Evolutionary conservation across 2,329 filamentous ascomycete species (phyloP).

Genomic region (Colletotrichum sp.): DNA sequence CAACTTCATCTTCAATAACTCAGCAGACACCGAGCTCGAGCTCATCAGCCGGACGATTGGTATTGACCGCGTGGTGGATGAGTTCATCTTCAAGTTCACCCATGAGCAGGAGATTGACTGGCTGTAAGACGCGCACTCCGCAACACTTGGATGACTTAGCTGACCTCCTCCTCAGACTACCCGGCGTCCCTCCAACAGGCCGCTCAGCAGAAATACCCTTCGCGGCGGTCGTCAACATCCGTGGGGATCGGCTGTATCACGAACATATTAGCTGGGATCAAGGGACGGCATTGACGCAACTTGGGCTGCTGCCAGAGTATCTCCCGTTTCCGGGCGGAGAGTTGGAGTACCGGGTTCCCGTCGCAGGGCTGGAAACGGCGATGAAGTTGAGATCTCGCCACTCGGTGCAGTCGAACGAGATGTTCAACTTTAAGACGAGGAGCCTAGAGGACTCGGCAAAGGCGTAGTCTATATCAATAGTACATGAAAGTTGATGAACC

Average conservation of each 20-base stretch:
- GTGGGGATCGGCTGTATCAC: slow-evolving; percentile 67
- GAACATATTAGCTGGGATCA: slow-evolving; percentile 75
- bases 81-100: slow-evolving; percentile 70
- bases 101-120: slow-evolving; percentile 69
- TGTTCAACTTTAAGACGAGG: slow-evolving; percentile 26
- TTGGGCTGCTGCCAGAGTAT: slow-evolving; percentile 62
- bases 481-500: not conserved
- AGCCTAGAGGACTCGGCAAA: not conserved
- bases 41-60: slow-evolving; percentile 75
- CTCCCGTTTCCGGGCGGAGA: slow-evolving; percentile 56
- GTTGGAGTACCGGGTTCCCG: slow-evolving; percentile 34
- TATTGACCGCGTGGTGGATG: slow-evolving; percentile 73
- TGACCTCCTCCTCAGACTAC: slow-evolving; percentile 36
- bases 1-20: slow-evolving; percentile 78
- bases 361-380: slow-evolving; percentile 32
- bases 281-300: slow-evolving; percentile 63
- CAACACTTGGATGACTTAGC: slow-evolving; percentile 8
- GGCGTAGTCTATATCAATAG: not conserved
- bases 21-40: slow-evolving; percentile 68
- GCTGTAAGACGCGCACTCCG: slow-evolving; percentile 56
- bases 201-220: slow-evolving; percentile 61
- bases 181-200: slow-evolving; percentile 59
- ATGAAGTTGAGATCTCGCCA: slow-evolving; percentile 34
- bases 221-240: slow-evolving; percentile 65
- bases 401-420: slow-evolving; percentile 31